Conservation (phyloP, 208 protist species). For the Acanthamoeba healyi region DNA sequence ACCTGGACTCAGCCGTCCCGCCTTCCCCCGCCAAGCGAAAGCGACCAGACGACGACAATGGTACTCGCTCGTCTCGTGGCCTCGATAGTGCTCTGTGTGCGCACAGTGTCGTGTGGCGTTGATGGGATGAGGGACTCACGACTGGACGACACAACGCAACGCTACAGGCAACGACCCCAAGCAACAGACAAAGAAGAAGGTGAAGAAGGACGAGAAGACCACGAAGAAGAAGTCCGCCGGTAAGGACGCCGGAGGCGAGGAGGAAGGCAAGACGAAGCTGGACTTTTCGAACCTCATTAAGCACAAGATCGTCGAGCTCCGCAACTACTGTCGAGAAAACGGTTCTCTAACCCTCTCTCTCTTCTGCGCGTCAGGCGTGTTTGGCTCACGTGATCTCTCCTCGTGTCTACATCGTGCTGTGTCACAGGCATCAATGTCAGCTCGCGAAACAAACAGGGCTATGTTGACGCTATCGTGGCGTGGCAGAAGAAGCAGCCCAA, state of each 20-base stretch:
- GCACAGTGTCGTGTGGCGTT: not conserved
- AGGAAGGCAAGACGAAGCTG: not conserved
- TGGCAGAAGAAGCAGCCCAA: slow-evolving; percentile 17
- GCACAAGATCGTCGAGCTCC: slow-evolving; percentile 37
- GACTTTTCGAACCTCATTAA: slow-evolving; percentile 15
- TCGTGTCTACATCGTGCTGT: too few species aligned
- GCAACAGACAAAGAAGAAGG: not conserved
- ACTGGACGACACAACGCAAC: not conserved
- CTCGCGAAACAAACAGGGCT: slow-evolving; percentile 21
- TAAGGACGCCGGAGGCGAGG: not conserved
- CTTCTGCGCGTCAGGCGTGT: not conserved
- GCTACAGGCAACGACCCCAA: not conserved
- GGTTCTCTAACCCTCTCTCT: not conserved
- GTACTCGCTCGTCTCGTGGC: not conserved
- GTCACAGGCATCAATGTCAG: not conserved
- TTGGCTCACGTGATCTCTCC: too few species aligned
- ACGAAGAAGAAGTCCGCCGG: not conserved
- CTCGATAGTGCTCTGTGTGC: not conserved
- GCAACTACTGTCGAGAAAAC: slow-evolving; percentile 51
- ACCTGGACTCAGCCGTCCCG: not conserved
- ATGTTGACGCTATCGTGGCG: not conserved
- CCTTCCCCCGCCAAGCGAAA: not conserved
- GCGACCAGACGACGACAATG: not conserved
- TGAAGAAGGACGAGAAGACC: not conserved
- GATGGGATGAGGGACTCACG: not conserved